phyloP scores from a whole-genome alignment of 495 filamentous ascomycete species.

The Neurospora sp. region DNA sequence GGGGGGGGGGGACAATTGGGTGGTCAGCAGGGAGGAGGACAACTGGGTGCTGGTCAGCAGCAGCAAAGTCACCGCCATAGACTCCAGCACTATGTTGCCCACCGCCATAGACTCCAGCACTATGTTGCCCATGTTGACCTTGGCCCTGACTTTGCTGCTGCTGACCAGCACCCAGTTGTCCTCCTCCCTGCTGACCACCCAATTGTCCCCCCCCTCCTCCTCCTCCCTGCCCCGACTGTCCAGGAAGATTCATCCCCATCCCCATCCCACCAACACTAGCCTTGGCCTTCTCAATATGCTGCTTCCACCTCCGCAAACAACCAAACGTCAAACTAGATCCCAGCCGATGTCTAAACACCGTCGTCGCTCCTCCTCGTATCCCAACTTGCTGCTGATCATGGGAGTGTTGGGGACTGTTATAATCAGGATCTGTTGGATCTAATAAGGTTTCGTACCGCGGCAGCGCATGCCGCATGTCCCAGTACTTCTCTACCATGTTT shows the following conservation, averaged over 20 bases:
- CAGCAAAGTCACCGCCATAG: background rate
- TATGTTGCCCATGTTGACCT: background rate
- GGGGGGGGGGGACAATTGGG: background rate
- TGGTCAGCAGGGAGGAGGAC: background rate
- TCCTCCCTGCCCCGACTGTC: background rate
- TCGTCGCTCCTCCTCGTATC: background rate
- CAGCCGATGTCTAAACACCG: conserved; percentile 24
- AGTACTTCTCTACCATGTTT: conserved; percentile 28
- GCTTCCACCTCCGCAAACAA: conserved; percentile 31
- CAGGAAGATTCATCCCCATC: background rate
- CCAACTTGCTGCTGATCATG: background rate
- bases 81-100: no score
- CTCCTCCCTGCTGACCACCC: background rate
- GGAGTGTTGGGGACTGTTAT: background rate
- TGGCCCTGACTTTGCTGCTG: background rate
- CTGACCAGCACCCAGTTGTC: background rate
- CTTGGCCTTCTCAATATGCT: conserved; percentile 19
- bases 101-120: background rate
- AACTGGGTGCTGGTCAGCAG: background rate
- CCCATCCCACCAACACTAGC: background rate
- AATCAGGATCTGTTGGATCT: conserved; percentile 4
- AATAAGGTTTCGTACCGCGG: conserved; percentile 7
- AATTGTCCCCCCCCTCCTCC: background rate
- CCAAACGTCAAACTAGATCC: conserved; percentile 31
- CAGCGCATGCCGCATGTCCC: conserved; percentile 13